These are phyloP conservation scores for Aegilops speltoides DNA, from an alignment of 176 grass and related monocot species.

Conservation along the genomic window DNA sequence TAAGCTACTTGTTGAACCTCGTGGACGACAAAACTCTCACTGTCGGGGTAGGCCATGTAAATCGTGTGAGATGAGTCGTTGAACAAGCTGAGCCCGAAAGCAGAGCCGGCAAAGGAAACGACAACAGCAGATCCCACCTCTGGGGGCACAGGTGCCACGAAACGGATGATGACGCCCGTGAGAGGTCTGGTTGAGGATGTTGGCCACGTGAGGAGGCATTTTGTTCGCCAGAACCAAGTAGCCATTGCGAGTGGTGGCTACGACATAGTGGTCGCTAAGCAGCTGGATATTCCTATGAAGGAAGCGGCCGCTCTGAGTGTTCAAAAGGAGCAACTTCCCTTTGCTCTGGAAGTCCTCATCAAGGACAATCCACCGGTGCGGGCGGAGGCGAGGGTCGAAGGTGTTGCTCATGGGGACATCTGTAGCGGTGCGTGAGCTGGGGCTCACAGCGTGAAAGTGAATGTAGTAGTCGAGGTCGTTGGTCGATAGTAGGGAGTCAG, in stretches of 20 bases:
- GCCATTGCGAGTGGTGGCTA: neutral
- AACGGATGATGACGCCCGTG: neutral
- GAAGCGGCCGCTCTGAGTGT: neutral
- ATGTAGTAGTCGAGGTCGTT: neutral
- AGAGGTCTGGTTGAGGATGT: slow-evolving; percentile 4
- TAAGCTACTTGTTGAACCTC: neutral
- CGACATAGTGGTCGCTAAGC: neutral
- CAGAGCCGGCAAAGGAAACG: neutral
- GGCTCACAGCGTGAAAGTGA: too few relatives aligned
- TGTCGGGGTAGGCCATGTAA: neutral
- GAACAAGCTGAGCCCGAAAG: neutral
- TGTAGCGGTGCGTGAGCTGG: too few relatives aligned
- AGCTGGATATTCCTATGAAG: neutral
- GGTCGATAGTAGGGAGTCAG: neutral
- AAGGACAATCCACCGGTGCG: neutral
- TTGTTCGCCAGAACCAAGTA: neutral
- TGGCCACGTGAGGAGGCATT: neutral
- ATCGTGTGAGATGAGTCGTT: neutral
- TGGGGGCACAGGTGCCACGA: neutral
- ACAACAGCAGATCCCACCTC: too few relatives aligned
- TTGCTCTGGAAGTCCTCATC: neutral
- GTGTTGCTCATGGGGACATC: neutral
- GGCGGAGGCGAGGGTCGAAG: neutral
- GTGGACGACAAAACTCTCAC: neutral
- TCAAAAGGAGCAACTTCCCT: neutral